Base-by-base conservation (phyloP, 2,329 filamentous ascomycete species). In the Colletotrichum sojae region DNA sequence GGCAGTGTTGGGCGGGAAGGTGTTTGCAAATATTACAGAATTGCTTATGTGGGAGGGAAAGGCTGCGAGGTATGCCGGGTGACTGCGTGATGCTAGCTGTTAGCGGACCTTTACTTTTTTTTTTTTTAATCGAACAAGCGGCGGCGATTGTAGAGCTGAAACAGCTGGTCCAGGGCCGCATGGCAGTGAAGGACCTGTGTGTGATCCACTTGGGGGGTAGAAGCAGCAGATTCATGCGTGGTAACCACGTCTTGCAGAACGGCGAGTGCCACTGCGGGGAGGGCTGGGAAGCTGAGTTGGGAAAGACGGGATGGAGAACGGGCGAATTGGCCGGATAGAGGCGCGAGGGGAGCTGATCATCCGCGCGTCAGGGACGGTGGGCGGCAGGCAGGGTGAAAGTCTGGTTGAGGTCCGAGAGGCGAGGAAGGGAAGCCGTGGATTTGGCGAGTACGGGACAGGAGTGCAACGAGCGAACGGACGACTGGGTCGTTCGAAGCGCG, bases 181-280 rank as follows among this genome's bases (percentile, higher is more conserved):
- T 71, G 69, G 69, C 61, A 70, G 65, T 51, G 55, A 62, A 70
- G 61, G 69, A 65, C 60, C 46, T 57, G 25, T 36, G 69, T 62
- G 53, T 67, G 69, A 66, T 71, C 69, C 69, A 70, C 69, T 71
- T 54, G 64, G 43, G 60, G 39, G 66, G 54, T 49, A 48, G 43
- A 70, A 57, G 66, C 52, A 70, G 39, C n/a, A 66, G 43, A 67
- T 70, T 71, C 67, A 71, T 71, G 69, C 66, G 66, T 63, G 43
- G 58, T 63, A 57, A 68, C 52, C 57, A 63, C 52, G 56, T 68
- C 57, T 40, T 58, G 57, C 40, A 68, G 63, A 61, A 57, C 25
- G 31, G 31, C 31, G 18, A 56, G 52, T 63, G 52, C 55, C 56
- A 67, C 67, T 60, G 51, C 55, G 43, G 63, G 43, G 31, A 45